phyloP scores from a whole-genome alignment of 805 yeast species.

The Teunomyces barrocoloradensis region DNA sequence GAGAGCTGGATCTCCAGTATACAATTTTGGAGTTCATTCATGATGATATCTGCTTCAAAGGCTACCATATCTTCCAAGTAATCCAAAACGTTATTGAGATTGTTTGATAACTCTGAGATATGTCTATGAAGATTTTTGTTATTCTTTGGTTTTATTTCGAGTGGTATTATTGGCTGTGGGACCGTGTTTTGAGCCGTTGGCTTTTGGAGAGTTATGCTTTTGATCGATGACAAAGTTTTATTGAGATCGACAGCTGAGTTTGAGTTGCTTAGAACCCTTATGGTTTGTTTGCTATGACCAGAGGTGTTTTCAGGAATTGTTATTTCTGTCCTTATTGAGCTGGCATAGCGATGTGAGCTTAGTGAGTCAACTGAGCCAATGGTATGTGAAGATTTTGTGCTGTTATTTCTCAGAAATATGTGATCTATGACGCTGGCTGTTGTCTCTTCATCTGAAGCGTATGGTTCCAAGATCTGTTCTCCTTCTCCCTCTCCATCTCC shows the following conservation, averaged over 20 bases:
- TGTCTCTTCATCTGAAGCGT: background rate
- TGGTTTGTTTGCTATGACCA: background rate
- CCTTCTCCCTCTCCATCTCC: background rate
- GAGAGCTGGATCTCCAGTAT: slow-evolving; percentile 6
- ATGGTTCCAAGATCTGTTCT: background rate
- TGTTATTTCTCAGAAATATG: slow-evolving; percentile 8
- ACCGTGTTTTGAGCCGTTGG: too few species aligned
- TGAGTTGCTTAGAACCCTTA: background rate
- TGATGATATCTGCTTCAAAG: slow-evolving; percentile 5
- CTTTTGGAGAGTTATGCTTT: background rate
- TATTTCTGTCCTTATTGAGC: slow-evolving; percentile 7
- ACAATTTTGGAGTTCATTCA: background rate
- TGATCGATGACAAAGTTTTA: background rate
- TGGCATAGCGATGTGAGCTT: slow-evolving; percentile 1
- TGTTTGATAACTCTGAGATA: background rate
- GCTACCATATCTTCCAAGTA: slow-evolving; percentile 7
- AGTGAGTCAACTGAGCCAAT: slow-evolving; percentile 5
- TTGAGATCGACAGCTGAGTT: background rate
- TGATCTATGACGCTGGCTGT: background rate
- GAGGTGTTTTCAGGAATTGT: slow-evolving; percentile 3
- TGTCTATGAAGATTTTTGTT: slow-evolving; percentile 1
- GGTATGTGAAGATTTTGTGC: slow-evolving; percentile 11
- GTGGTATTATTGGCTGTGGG: background rate
- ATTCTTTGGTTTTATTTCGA: background rate
- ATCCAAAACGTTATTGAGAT: slow-evolving; percentile 7